Evolutionary conservation across 371 early-diverging fungal species (phyloP), one percentile per base, ranked within the genome.

Genomic region (Mortierella sp.): DNA sequence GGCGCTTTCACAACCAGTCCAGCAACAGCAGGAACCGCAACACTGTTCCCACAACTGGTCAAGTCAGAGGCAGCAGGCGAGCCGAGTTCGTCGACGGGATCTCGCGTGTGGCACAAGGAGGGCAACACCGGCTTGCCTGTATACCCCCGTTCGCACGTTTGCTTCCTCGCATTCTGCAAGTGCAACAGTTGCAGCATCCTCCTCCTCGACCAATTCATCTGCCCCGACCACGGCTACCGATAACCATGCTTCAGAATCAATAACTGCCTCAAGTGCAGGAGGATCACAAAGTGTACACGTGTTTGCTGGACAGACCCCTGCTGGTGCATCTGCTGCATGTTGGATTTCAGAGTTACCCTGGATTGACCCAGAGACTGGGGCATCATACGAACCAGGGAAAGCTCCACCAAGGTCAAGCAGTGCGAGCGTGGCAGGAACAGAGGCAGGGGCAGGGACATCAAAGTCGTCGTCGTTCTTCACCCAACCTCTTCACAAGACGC

Each of bases 401-500:
- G 13, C 21, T 31, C 54, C 21, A 51, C 45, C 58, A 46, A n/a
- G 5, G 3, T 21, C 55, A 3, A 27, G 30, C 38, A 53, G 31
- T 16, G 26, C 4, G 24, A 56, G 10, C 23, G 49, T 27, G 28
- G 45, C 18, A 23, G 48, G 48, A 47, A 48, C 58, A 58, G 28
- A 18, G 43, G 19, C 45, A 64, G 51, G 45, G 27, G 5, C 47
- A 47, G 28, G 41, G 26, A 59, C 21, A 14, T 18, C 56, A 16
- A 54, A 52, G 4, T 24, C 66, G n/a, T 18, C 26, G n/a, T 58
- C 76, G 3, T 70, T 71, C 45, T 71, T 84, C 76, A 62, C 81
- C 62, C 58, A 80, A 65, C 73, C 79, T 79, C 67, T 79, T 46
- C 80, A 80, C 16, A 76, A 76, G 30, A 67, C 81, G 9, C 83